Base-by-base conservation (phyloP, 495 filamentous ascomycete species). In the Aspergillus ostianus region DNA sequence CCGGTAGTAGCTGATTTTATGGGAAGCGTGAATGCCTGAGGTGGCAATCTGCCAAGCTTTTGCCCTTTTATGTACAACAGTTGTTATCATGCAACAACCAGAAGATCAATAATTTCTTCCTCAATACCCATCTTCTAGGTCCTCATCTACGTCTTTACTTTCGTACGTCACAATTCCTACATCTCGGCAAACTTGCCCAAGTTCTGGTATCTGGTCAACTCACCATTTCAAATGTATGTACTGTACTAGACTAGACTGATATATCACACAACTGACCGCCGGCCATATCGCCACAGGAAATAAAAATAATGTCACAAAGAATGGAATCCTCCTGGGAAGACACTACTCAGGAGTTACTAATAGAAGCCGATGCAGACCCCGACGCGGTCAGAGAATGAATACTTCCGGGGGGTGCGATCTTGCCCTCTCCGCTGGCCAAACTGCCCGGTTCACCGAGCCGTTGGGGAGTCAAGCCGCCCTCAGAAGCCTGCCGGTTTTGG, bases 361-460 rank as follows among this genome's bases (percentile, higher is more conserved):
- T 64, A 2, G 76, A 76, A 17, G 64, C 68, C 15, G 72, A 51
- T 12, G 66, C 63, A 21, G 75, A 76, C 0, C 69, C 70, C 0
- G 76, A 76, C 21, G 75, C 73, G 18, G 73, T 63, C 60, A 65
- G 62, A 9, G 73, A 76, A 62, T 76, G 74, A 51, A 74, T 75
- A 51, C 72, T 75, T 0, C 66, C 69, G 0, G 69, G 60, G 2
- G 68, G 68, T 27, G 65, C 72, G 36, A 47, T 67, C 29, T 57
- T 53, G 32, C 57, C 52, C 18, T 74, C 69, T 17, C 70, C 69
- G 46, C 64, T 41, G 13, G 13, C 5, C 36, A 41, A 41, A 15
- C 36, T 41, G 10, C 36, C 36, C 36, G 36, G 36, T 41, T 41
- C 36, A 15, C 8, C 36, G 13, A 41, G 36, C 10, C 36, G 36